phyloP scores from a whole-genome alignment of 371 early-diverging fungal species.

The Mucor indicus region DNA sequence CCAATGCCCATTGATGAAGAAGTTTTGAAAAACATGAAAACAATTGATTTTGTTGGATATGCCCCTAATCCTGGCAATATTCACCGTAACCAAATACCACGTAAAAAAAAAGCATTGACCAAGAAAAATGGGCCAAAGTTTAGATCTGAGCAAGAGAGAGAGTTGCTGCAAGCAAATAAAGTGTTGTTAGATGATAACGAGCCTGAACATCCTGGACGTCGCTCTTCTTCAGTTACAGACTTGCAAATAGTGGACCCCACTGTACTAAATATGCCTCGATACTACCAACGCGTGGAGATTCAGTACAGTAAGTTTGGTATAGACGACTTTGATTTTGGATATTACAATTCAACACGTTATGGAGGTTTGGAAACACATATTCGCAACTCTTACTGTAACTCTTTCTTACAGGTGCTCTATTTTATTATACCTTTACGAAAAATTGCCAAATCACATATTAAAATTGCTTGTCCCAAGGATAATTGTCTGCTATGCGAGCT shows the following conservation, averaged over 20 bases:
- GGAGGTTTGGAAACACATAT: constrained; percentile 93
- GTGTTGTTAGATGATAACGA: constrained; percentile 25
- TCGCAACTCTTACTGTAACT: constrained; percentile 84
- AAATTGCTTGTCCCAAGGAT: constrained; percentile 63
- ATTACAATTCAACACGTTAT: constrained; percentile 82
- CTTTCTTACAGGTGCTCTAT: constrained; percentile 83
- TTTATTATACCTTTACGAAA: constrained; percentile 66
- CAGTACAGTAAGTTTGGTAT: constrained; percentile 90
- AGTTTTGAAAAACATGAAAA: constrained; percentile 74
- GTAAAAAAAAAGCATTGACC: constrained; percentile 33
- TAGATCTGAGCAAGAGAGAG: constrained; percentile 79
- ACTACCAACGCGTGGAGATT: constrained; percentile 78
- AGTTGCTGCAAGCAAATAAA: constrained; percentile 47
- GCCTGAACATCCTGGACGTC: constrained; percentile 21
- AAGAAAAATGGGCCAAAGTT: constrained; percentile 76
- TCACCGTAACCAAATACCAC: constrained; percentile 75
- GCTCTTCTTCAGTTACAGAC: constrained; percentile 42
- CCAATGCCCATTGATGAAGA: constrained; percentile 70
- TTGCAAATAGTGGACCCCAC: constrained; percentile 27
- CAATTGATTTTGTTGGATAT: constrained; percentile 89
- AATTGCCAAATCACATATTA: constrained; percentile 74
- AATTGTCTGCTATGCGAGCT: constrained; percentile 88
- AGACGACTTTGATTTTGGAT: constrained; percentile 96
- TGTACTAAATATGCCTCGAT: constrained; percentile 56
- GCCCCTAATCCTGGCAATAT: constrained; percentile 80